These are phyloP conservation scores for Botrytis porri DNA, from an alignment of 2,329 filamentous ascomycete genomes.

Conservation along the genomic window DNA sequence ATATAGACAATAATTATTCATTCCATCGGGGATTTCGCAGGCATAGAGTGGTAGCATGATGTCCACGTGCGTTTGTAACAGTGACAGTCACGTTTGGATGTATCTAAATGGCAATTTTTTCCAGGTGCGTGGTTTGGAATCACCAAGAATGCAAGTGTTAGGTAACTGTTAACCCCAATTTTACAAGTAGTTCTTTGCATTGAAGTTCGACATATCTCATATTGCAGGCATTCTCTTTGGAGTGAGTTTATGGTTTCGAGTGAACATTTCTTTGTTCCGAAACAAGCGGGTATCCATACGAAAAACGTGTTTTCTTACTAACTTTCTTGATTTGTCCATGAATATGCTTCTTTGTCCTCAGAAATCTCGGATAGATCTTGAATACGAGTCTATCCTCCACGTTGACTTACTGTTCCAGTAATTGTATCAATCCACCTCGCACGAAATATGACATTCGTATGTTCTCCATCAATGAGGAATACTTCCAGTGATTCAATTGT, in stretches of 20 bases:
- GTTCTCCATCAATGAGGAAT: neutral
- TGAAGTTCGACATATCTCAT: neutral
- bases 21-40: neutral
- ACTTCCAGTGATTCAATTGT: neutral
- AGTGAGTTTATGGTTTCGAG: neutral
- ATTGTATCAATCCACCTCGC: neutral
- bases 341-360: neutral
- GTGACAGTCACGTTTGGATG: neutral
- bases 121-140: neutral
- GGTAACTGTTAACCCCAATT: too few relatives aligned
- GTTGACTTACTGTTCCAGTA: neutral
- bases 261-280: neutral
- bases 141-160: neutral
- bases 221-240: neutral
- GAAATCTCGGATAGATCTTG: neutral
- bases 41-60: neutral
- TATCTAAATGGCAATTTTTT: neutral
- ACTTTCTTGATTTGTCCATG: neutral
- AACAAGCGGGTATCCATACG: neutral
- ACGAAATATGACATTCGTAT: neutral
- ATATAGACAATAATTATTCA: neutral
- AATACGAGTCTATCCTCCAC: neutral
- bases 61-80: neutral
- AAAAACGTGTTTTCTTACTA: neutral
- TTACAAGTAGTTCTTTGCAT: neutral